A percentile compares a stretch with the other conserved stretches of the same genome.
Conservation (phyloP, 2,329 filamentous ascomycete species). For the Hawksworthiomyces lignivorus region DNA sequence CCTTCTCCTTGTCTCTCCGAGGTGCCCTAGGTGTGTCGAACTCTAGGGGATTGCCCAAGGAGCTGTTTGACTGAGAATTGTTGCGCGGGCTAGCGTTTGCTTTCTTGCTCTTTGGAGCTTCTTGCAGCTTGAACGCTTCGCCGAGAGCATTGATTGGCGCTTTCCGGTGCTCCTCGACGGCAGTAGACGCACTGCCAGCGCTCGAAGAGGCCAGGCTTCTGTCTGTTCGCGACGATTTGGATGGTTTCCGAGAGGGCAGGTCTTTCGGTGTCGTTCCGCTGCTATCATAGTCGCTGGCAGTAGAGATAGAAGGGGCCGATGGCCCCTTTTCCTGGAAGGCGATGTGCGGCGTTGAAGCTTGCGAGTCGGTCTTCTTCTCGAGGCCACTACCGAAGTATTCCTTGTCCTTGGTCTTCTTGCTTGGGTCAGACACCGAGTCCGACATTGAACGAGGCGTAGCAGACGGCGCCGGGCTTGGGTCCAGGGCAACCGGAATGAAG, state of each 20-base stretch:
- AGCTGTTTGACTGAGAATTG: slow-evolving; percentile 35
- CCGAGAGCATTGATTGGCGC: slow-evolving; percentile 26
- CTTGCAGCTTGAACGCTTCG: slow-evolving; percentile 71
- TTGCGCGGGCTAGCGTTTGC: slow-evolving; percentile 30
- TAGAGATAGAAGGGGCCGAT: slow-evolving; percentile 8
- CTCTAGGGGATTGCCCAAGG: slow-evolving; percentile 12
- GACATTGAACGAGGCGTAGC: slow-evolving; percentile 47
- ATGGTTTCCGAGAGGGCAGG: slow-evolving; percentile 39
- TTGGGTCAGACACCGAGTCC: slow-evolving; percentile 36
- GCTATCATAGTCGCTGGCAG: slow-evolving; percentile 53
- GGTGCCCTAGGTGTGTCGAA: slow-evolving; percentile 31
- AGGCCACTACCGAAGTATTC: slow-evolving; percentile 51
- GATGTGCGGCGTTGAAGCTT: slow-evolving; percentile 71
- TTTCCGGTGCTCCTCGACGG: slow-evolving; percentile 32
- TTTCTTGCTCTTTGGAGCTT: slow-evolving; percentile 63
- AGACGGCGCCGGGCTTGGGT: slow-evolving; percentile 55
- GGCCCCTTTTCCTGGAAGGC: slow-evolving; percentile 74
- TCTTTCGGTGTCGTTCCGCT: slow-evolving; percentile 40
- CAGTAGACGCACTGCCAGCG: slow-evolving; percentile 16
- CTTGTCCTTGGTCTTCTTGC: slow-evolving; percentile 37
- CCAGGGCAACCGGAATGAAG: slow-evolving; percentile 68
- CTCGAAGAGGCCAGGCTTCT: slow-evolving; percentile 25
- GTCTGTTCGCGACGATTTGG: slow-evolving; percentile 33
- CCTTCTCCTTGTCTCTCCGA: slow-evolving; percentile 28
- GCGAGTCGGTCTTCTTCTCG: slow-evolving; percentile 34